These are phyloP conservation scores for Talaromyces liani DNA, from an alignment of 495 filamentous ascomycete genomes.

Conservation along the genomic window DNA sequence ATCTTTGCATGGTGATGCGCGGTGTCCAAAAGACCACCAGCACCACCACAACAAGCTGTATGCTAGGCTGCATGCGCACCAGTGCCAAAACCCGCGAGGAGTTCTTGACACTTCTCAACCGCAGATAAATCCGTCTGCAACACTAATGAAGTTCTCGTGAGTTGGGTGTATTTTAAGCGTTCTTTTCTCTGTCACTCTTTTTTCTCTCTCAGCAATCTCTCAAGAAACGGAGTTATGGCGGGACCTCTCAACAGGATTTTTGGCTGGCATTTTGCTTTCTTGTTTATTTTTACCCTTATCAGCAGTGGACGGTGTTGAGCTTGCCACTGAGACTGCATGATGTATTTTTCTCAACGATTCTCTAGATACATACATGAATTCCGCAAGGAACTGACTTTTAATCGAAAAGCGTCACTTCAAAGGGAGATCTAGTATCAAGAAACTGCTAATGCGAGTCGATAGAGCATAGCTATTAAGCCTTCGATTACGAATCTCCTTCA, in stretches of 20 bases:
- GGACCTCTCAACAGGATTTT: slow-evolving; percentile 32
- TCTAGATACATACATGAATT: not conserved
- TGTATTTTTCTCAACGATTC: slow-evolving; percentile 1
- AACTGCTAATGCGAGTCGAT: not conserved
- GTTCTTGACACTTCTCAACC: slow-evolving; percentile 77
- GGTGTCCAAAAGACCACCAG: slow-evolving; percentile 85
- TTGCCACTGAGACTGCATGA: not conserved
- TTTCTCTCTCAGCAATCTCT: not conserved
- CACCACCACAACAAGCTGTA: slow-evolving; percentile 89
- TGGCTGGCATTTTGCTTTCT: slow-evolving; percentile 12
- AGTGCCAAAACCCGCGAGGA: slow-evolving; percentile 92
- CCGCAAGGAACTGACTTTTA: not conserved
- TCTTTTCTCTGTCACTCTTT: slow-evolving; percentile 8
- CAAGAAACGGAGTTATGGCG: slow-evolving; percentile 31
- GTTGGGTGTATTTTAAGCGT: not conserved
- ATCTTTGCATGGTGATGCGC: slow-evolving; percentile 98
- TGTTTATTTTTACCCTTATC: slow-evolving; percentile 5
- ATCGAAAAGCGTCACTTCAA: not conserved
- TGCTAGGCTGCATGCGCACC: slow-evolving; percentile 86
- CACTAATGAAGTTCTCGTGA: not conserved
- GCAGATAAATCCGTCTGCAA: slow-evolving; percentile 26
- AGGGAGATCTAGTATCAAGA: not conserved
- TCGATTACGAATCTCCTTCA: not conserved
- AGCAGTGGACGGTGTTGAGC: not conserved
- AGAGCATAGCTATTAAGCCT: not conserved